phyloP scores from a whole-genome alignment of 768 basidiomycete species.

The Boletus vinaceobasis region DNA sequence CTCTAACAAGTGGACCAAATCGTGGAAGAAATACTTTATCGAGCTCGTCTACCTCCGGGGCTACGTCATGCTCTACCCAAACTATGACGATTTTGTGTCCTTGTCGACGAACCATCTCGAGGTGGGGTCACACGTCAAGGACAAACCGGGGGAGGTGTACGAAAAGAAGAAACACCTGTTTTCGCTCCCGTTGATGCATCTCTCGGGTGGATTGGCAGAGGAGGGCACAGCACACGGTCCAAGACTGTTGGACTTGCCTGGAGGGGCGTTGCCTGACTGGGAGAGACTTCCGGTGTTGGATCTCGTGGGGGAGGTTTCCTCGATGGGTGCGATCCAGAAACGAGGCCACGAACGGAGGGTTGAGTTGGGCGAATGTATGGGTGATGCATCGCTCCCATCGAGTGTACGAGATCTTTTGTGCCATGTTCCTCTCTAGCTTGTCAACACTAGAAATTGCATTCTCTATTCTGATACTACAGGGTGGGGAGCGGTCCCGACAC shows the following conservation, averaged over 20 bases:
- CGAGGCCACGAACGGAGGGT: constrained; percentile 33
- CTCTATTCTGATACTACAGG: neutral
- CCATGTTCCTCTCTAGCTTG: constrained; percentile 7
- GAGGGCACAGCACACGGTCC: constrained; percentile 13
- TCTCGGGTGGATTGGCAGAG: constrained; percentile 19
- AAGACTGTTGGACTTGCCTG: constrained; percentile 59
- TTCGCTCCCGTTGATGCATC: constrained; percentile 64
- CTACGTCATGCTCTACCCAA: constrained; percentile 88
- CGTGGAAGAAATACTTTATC: constrained; percentile 90
- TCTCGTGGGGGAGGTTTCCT: constrained; percentile 49
- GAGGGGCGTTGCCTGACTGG: constrained; percentile 49
- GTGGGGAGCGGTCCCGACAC: no score
- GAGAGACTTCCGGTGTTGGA: constrained; percentile 64
- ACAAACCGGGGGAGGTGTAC: constrained; percentile 43
- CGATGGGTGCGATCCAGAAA: constrained; percentile 33
- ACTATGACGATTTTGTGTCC: constrained; percentile 66
- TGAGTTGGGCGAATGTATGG: constrained; percentile 34
- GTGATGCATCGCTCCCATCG: constrained; percentile 11
- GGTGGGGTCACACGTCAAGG: constrained; percentile 74
- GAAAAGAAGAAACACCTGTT: constrained; percentile 61
- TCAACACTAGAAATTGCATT: neutral
- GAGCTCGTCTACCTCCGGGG: constrained; percentile 79
- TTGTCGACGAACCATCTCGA: constrained; percentile 91
- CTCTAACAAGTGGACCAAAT: constrained; percentile 76
- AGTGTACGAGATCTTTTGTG: constrained; percentile 28